Conservation (phyloP, 2,329 filamentous ascomycete species). For the Alternaria incomplexa region DNA sequence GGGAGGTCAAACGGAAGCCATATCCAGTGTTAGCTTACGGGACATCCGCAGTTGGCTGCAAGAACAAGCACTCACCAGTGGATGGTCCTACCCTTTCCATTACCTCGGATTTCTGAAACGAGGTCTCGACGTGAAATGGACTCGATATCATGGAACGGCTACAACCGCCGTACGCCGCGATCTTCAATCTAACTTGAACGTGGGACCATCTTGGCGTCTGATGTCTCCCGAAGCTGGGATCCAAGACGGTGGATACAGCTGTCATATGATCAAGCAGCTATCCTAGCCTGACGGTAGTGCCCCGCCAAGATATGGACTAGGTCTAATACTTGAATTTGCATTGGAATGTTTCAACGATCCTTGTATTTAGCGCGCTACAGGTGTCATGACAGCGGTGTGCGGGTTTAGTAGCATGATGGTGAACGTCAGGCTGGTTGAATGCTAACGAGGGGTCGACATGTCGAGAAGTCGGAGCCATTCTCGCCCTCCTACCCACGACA, state of each 20-base stretch:
- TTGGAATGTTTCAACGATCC: slow-evolving; percentile 20
- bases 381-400: slow-evolving; percentile 16
- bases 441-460: not conserved
- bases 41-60: slow-evolving; percentile 16
- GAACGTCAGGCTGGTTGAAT: slow-evolving; percentile 1
- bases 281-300: slow-evolving; percentile 29
- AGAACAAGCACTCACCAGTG: slow-evolving; percentile 13
- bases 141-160: slow-evolving; percentile 10
- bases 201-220: slow-evolving; percentile 21
- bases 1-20: slow-evolving; percentile 22
- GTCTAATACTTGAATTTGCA: slow-evolving; percentile 21
- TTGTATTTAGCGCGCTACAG: slow-evolving; percentile 6
- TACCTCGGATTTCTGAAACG: slow-evolving; percentile 39
- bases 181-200: slow-evolving; percentile 10
- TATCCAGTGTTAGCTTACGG: slow-evolving; percentile 12
- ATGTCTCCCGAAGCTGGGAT: slow-evolving; percentile 24
- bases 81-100: slow-evolving; percentile 14
- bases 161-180: slow-evolving; percentile 12
- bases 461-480: not conserved
- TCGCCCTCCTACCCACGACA: not conserved
- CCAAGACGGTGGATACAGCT: slow-evolving; percentile 33
- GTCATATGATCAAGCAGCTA: slow-evolving; percentile 43
- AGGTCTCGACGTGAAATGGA: slow-evolving; percentile 13
- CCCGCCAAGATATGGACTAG: slow-evolving; percentile 29
- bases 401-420: slow-evolving; percentile 3